Evolutionary conservation across 495 filamentous ascomycete species (phyloP).

Genomic region (Lepraria neglecta): DNA sequence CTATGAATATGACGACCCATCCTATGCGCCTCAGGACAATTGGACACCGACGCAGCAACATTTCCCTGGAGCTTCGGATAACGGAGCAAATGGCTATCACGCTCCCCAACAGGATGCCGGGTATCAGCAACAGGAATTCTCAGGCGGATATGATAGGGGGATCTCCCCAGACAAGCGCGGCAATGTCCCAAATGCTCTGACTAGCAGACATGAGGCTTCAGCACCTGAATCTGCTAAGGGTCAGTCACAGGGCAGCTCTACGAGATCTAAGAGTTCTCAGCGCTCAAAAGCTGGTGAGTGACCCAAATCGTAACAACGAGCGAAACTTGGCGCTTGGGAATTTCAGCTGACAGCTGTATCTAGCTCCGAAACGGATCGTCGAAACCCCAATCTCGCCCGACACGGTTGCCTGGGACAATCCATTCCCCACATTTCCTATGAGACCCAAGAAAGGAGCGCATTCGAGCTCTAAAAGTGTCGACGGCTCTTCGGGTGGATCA

Average conservation of each 20-base stretch:
- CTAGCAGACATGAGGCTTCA: constrained; percentile 4
- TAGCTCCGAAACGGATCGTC: constrained; percentile 30
- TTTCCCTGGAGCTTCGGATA: not conserved
- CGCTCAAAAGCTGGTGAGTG: constrained; percentile 17
- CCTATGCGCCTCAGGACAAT: not conserved
- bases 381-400: constrained; percentile 42
- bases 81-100: not conserved
- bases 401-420: constrained; percentile 54
- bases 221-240: not conserved
- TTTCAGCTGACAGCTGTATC: constrained; percentile 3
- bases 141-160: not conserved
- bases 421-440: constrained; percentile 60
- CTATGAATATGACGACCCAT: not conserved
- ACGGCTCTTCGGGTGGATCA: constrained; percentile 29
- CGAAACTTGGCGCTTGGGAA: not conserved
- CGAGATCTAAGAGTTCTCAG: constrained; percentile 10
- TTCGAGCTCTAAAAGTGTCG: not conserved
- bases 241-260: constrained; percentile 2
- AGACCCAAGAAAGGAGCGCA: constrained; percentile 38
- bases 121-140: not conserved
- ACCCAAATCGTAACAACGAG: not conserved
- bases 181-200: not conserved
- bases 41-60: constrained; percentile 6
- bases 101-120: not conserved
- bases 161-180: not conserved